Conservation (phyloP, 169 alveolate species). For the Babesia bigemina region DNA sequence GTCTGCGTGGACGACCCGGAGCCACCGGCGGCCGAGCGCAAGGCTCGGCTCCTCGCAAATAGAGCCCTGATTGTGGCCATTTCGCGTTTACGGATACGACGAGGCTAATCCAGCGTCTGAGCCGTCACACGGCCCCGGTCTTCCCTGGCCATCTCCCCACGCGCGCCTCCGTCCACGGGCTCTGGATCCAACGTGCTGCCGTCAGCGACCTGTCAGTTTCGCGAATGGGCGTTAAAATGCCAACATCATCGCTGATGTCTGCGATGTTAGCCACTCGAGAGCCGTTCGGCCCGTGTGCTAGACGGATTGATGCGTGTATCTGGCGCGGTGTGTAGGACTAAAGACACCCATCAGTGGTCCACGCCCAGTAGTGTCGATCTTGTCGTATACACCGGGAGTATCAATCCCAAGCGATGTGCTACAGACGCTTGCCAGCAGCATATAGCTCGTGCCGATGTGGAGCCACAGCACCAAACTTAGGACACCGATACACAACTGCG, state of each 20-base stretch:
- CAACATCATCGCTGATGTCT: neutral
- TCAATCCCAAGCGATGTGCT: no score
- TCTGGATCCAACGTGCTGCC: neutral
- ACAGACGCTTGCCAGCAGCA: no score
- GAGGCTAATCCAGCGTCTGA: neutral
- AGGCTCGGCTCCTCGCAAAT: conserved; percentile 3
- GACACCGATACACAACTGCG: no score
- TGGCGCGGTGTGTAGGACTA: no score
- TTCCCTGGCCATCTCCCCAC: conserved; percentile 8
- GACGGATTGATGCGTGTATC: neutral
- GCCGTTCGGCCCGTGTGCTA: neutral
- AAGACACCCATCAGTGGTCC: no score
- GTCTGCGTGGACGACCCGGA: neutral
- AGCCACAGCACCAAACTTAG: no score
- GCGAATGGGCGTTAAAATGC: neutral
- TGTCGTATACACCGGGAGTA: no score
- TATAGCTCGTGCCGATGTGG: no score
- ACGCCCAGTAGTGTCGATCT: no score
- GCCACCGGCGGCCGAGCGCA: conserved; percentile 20
- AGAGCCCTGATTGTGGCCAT: conserved; percentile 16
- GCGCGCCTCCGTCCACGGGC: neutral
- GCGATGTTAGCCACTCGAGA: no score
- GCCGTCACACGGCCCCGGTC: neutral
- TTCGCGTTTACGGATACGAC: neutral
- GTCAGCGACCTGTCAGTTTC: neutral